These are phyloP conservation scores for Cladophialophora exuberans DNA, from an alignment of 2,329 filamentous ascomycete genomes.

Conservation along the genomic window DNA sequence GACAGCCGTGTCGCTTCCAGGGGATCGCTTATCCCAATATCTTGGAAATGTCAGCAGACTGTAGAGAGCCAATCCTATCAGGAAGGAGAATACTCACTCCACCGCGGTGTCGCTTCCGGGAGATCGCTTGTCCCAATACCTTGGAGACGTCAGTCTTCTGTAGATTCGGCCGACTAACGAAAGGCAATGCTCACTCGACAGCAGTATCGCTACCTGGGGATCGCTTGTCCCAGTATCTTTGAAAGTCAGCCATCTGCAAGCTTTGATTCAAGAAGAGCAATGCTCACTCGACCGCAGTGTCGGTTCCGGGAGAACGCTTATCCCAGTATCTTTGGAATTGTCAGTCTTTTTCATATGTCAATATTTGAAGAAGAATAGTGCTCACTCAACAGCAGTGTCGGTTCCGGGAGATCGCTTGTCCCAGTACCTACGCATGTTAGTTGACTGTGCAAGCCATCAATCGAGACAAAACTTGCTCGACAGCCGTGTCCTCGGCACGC, in stretches of 20 bases:
- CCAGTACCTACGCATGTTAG: too few relatives aligned
- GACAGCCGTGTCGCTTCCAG: background rate
- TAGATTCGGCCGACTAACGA: background rate
- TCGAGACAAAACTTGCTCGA: too few relatives aligned
- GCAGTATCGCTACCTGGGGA: background rate
- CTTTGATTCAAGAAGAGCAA: background rate
- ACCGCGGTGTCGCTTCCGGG: background rate
- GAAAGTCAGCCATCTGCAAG: background rate
- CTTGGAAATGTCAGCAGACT: too few relatives aligned
- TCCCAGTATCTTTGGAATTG: background rate
- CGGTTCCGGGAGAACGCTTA: too few relatives aligned
- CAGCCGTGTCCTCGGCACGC: background rate
- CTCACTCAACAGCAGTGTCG: background rate
- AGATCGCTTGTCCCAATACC: background rate
- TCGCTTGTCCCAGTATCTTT: background rate
- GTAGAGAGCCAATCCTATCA: too few relatives aligned
- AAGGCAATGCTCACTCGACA: background rate
- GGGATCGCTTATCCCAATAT: background rate
- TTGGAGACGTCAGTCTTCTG: background rate
- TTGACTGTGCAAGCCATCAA: too few relatives aligned
- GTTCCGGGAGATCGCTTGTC: too few relatives aligned
- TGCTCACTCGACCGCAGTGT: too few relatives aligned
- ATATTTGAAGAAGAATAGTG: background rate
- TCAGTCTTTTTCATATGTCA: background rate
- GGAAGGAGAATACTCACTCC: too few relatives aligned